These are phyloP conservation scores for Brassica rapa DNA, from an alignment of 345 rosid species.

Conservation along the genomic window DNA sequence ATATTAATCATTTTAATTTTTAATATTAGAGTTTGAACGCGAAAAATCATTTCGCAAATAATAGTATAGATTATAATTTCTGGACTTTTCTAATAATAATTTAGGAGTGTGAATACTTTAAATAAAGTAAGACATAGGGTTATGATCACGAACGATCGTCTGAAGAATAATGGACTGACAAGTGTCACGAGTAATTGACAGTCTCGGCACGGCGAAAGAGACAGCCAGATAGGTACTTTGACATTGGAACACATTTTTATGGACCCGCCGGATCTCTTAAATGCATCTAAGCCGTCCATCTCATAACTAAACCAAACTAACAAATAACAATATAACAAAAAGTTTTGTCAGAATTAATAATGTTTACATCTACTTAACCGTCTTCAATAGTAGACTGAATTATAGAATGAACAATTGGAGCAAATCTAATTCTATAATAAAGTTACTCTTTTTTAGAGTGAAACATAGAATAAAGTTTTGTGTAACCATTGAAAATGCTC, in stretches of 20 bases:
- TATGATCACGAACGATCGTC: not conserved
- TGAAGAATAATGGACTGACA: not conserved
- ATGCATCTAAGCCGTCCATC: constrained; percentile 34
- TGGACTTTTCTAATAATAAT: not conserved
- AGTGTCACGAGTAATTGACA: constrained; percentile 16
- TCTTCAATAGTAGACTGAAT: too few species aligned
- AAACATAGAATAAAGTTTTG: too few species aligned
- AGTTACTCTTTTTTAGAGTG: too few species aligned
- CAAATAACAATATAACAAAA: constrained; percentile 22
- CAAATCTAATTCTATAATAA: too few species aligned
- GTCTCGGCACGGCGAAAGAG: not conserved
- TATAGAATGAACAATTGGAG: too few species aligned
- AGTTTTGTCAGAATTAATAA: constrained; percentile 34
- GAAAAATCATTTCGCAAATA: too few species aligned
- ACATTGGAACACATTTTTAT: constrained; percentile 5
- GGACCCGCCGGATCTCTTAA: constrained; percentile 19
- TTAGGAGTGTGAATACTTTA: not conserved
- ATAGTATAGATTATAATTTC: not conserved
- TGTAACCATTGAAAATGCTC: not conserved
- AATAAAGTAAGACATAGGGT: not conserved
- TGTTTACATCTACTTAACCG: constrained; percentile 19
- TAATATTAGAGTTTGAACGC: too few species aligned
- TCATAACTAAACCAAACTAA: constrained; percentile 28
- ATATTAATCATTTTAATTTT: too few species aligned
- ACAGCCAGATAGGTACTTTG: constrained; percentile 29